Percentiles rank a stretch among this genome's conserved stretches.
These are phyloP conservation scores for Phalaenopsis equestris DNA, from an alignment of 106 monocot genomes.

Conservation along the genomic window DNA sequence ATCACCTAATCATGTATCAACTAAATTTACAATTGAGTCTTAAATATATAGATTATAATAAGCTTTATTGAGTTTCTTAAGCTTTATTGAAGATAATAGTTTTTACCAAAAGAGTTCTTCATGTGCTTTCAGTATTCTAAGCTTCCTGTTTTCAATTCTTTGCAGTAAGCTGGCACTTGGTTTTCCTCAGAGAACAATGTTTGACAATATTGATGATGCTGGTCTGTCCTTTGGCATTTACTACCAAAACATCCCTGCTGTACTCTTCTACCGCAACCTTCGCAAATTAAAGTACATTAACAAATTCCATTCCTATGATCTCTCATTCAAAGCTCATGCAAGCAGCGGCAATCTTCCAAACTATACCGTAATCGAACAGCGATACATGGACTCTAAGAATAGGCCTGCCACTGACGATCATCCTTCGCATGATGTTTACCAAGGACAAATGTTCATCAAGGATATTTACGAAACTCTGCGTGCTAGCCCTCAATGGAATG, in stretches of 20 bases:
- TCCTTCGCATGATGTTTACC: conserved; percentile 86
- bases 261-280: conserved; percentile 48
- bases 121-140: too few species aligned
- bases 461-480: conserved; percentile 66
- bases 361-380: conserved; percentile 75
- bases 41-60: too few species aligned
- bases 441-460: too few species aligned
- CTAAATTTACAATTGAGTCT: too few species aligned
- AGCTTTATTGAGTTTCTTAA: too few species aligned
- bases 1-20: too few species aligned
- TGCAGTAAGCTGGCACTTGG: conserved; percentile 34
- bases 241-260: too few species aligned
- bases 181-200: conserved; percentile 78
- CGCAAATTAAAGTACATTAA: conserved; percentile 35
- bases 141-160: too few species aligned
- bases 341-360: conserved; percentile 49
- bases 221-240: conserved; percentile 33
- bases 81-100: too few species aligned
- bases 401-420: conserved; percentile 74
- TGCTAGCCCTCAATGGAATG: conserved; percentile 70
- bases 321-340: conserved; percentile 39
- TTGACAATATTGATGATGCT: conserved; percentile 44
- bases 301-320: conserved; percentile 43
- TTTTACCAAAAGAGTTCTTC: too few species aligned
- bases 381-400: conserved; percentile 50